Base-by-base conservation (phyloP, 148 eudicot genomes). In the Vaccinium vitisidaea region DNA sequence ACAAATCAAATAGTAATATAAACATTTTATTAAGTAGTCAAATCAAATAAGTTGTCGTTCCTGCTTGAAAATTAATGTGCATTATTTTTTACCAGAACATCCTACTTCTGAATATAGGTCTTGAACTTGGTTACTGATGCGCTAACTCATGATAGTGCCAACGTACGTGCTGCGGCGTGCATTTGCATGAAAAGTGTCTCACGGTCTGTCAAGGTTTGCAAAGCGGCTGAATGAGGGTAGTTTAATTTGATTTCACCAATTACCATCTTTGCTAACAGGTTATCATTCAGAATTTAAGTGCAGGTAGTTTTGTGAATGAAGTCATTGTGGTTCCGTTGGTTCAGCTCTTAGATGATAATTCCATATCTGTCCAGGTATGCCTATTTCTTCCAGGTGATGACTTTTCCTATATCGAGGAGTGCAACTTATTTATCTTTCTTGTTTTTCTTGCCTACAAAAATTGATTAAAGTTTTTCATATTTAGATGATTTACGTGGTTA, bases 141-240 rank as follows among this genome's bases (percentile, higher is more conserved):
- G 39, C 91, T 97, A 75, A 83, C 88, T 88, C 96, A 97, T 86
- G 94, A 91, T 84, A 89, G 91, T 86, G 81, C 89, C 54, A 91
- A 93, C 36, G 98, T 97, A 79, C 96, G 95, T 80, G 84, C 86
- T 86, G 99, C 98, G 13, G 98, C 99, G 77, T 97, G 98, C 90
- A 86, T 88, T 85, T 95, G 95, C 82, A 90, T 97, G 88, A 93
- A 85, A 86, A 92, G 94, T 88, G 90, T 94, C 74, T 94, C 98
- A 79, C 98, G 99, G 75, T 97, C 99, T 83, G 92, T 92, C 84
- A 94, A 97, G 99, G 99, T 97, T 88, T 80, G 92, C 12, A 77
- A 55, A 79, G 63, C 46, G 12, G 52, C 14, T 25, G 12, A 36
- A 85, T 43, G 54, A 83, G 77, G 46, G 12, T 79, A 82, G 67